Conservation (phyloP, 257 asterid species). For the Nicotiana tomentosiformis region DNA sequence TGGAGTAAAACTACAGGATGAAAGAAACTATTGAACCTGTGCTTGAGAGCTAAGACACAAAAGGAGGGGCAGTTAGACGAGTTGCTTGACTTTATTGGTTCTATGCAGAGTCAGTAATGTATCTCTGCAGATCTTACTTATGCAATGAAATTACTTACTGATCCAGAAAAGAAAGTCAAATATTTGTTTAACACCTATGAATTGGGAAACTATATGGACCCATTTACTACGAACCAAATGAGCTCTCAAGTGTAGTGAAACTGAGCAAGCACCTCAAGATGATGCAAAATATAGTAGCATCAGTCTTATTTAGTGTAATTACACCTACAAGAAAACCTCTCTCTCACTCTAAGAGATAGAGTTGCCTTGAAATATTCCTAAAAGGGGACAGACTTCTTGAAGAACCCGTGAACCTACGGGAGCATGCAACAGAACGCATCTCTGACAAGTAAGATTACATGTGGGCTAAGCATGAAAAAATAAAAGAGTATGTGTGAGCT, state of each 20-base stretch:
- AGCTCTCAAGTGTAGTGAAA: background rate
- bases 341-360: background rate
- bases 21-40: background rate
- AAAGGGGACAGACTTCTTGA: background rate
- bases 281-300: background rate
- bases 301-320: background rate
- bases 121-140: background rate
- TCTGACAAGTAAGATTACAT: background rate
- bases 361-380: background rate
- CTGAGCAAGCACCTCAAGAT: background rate
- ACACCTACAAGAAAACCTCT: background rate
- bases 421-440: background rate
- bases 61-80: background rate
- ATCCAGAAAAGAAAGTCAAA: background rate
- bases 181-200: background rate
- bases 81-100: background rate
- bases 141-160: background rate
- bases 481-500: background rate
- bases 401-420: background rate
- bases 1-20: background rate
- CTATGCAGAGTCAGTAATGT: background rate
- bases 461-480: constrained; percentile 9
- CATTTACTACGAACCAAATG: background rate
- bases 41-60: background rate
- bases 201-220: background rate